Evolutionary conservation across 2,329 filamentous ascomycete genomes (phyloP).

Genomic region (Aureobasidium sp.): DNA sequence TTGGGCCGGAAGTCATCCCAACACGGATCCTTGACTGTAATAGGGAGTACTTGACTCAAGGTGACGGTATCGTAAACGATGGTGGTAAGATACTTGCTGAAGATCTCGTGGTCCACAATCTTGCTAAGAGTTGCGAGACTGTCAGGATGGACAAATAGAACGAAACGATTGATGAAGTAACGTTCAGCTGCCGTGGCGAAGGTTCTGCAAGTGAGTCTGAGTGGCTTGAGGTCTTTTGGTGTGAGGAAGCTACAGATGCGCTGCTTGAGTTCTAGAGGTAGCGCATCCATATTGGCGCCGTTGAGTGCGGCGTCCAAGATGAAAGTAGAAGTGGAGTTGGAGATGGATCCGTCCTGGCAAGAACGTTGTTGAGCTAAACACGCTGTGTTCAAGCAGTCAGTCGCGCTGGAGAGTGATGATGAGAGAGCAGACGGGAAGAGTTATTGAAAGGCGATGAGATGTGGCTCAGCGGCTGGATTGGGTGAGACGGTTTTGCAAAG

Average conservation of each 20-base stretch:
- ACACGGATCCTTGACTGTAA: neutral
- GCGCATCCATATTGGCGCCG: neutral
- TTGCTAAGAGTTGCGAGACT: neutral
- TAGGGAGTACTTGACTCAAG: neutral
- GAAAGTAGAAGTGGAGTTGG: neutral
- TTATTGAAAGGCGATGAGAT: neutral
- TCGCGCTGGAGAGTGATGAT: no score
- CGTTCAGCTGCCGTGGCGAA: neutral
- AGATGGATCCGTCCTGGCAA: neutral
- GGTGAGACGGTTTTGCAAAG: neutral
- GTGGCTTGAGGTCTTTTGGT: neutral
- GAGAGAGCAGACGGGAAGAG: neutral
- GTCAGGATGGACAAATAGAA: neutral
- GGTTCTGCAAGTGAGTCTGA: neutral
- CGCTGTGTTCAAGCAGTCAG: neutral
- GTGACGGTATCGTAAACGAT: neutral
- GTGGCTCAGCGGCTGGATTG: neutral
- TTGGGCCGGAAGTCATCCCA: neutral
- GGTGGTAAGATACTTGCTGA: neutral
- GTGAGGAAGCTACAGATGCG: neutral
- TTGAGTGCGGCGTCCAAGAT: neutral
- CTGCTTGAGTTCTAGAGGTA: neutral
- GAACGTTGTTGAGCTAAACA: neutral
- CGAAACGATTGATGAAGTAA: neutral
- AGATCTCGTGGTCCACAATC: neutral